These are phyloP conservation scores for Inonotus hispidus DNA, from an alignment of 1,284 basidiomycete species.

Conservation along the genomic window DNA sequence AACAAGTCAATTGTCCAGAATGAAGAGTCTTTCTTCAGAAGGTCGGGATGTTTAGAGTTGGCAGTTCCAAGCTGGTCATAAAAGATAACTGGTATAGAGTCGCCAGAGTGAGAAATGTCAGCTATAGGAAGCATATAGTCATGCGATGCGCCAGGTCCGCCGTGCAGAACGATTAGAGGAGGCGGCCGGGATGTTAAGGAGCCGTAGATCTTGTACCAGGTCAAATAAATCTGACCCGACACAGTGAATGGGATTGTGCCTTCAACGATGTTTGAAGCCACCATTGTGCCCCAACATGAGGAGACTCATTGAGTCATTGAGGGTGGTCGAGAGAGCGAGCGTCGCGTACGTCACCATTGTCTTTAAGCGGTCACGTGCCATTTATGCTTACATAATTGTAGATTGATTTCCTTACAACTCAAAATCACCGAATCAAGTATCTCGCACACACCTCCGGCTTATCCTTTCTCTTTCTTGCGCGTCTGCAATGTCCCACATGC, in stretches of 20 bases:
- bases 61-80: conserved; percentile 50
- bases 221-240: conserved; percentile 11
- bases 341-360: not conserved
- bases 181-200: conserved; percentile 23
- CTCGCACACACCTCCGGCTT: too few species aligned
- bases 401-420: too few species aligned
- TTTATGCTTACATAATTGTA: too few species aligned
- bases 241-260: conserved; percentile 3
- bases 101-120: conserved; percentile 24
- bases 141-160: conserved; percentile 40
- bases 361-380: too few species aligned
- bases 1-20: conserved; percentile 48
- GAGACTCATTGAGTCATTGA: not conserved
- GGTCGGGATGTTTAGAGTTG: conserved; percentile 34
- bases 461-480: too few species aligned
- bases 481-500: too few species aligned
- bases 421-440: too few species aligned
- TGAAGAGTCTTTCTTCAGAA: conserved; percentile 28
- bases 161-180: conserved; percentile 38
- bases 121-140: conserved; percentile 37
- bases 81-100: conserved; percentile 35
- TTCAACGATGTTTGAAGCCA: not conserved
- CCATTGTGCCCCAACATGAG: not conserved
- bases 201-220: conserved; percentile 28
- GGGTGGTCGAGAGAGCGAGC: not conserved